phyloP scores from a whole-genome alignment of 768 basidiomycete genomes.

The Serendipita sp. region DNA sequence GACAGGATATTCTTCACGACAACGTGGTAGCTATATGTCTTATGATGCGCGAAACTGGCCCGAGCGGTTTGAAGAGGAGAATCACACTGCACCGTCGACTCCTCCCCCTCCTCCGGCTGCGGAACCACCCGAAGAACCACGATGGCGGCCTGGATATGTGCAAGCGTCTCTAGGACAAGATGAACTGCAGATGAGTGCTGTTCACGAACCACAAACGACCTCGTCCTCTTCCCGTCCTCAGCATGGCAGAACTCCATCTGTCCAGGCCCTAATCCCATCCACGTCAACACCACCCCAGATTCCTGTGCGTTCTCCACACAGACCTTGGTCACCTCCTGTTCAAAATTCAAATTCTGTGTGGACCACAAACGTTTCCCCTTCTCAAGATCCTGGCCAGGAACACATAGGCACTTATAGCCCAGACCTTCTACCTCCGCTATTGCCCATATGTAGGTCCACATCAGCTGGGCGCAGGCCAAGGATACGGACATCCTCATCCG shows the following conservation, averaged over 20 bases:
- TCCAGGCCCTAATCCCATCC: no score
- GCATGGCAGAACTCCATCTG: background rate
- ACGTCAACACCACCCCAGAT: background rate
- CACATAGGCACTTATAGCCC: background rate
- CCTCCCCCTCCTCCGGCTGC: background rate
- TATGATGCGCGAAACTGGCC: constrained; percentile 4
- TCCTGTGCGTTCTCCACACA: background rate
- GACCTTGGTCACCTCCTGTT: background rate
- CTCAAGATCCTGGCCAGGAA: background rate
- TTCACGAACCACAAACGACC: background rate
- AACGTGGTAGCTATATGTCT: background rate
- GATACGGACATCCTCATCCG: background rate
- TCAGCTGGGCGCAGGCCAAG: background rate
- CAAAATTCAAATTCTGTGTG: background rate
- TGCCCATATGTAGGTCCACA: background rate
- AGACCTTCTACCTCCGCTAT: background rate
- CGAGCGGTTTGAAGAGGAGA: constrained; percentile 1
- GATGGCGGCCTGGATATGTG: background rate
- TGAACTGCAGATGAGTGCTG: background rate
- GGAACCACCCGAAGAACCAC: background rate
- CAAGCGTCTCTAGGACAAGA: background rate
- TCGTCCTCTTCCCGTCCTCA: background rate
- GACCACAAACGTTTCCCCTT: background rate
- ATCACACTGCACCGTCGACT: background rate
- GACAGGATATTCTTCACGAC: background rate